phyloP scores from a whole-genome alignment of 176 grass and related monocot genomes.

The maize (Zea mays) region DNA sequence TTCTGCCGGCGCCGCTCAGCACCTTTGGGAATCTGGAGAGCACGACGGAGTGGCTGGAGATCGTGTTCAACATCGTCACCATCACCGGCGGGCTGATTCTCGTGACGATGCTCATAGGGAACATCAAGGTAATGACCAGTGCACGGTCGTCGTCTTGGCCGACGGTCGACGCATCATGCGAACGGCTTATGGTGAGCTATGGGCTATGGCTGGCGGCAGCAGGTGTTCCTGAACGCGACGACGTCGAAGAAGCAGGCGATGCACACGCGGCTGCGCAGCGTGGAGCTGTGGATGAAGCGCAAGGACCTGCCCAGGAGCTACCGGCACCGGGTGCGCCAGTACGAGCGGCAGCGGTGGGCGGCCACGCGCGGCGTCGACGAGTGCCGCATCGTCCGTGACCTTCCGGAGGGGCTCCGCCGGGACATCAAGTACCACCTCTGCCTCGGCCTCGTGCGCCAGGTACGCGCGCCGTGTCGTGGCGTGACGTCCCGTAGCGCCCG shows the following conservation, averaged over 20 bases:
- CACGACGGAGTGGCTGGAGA: constrained; percentile 96
- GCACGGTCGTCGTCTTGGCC: background rate
- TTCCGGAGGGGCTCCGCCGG: constrained; percentile 72
- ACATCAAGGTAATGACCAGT: constrained; percentile 62
- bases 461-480: background rate
- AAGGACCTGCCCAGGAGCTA: constrained; percentile 53
- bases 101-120: constrained; percentile 95
- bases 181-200: too few relatives aligned
- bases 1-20: constrained; percentile 34
- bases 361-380: constrained; percentile 86
- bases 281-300: constrained; percentile 88
- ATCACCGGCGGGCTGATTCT: constrained; percentile 78
- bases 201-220: background rate
- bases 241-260: constrained; percentile 90
- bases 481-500: too few relatives aligned
- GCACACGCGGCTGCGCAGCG: constrained; percentile 58
- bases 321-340: constrained; percentile 79
- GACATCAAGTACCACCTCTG: constrained; percentile 98
- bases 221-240: constrained; percentile 82
- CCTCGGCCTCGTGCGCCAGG: constrained; percentile 92
- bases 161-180: background rate
- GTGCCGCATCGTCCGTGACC: constrained; percentile 59
- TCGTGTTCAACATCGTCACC: constrained; percentile 92
- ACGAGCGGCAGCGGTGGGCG: constrained; percentile 90
- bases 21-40: constrained; percentile 88